phyloP scores from a whole-genome alignment of 805 yeast genomes.

The Barnettozyma populi region DNA sequence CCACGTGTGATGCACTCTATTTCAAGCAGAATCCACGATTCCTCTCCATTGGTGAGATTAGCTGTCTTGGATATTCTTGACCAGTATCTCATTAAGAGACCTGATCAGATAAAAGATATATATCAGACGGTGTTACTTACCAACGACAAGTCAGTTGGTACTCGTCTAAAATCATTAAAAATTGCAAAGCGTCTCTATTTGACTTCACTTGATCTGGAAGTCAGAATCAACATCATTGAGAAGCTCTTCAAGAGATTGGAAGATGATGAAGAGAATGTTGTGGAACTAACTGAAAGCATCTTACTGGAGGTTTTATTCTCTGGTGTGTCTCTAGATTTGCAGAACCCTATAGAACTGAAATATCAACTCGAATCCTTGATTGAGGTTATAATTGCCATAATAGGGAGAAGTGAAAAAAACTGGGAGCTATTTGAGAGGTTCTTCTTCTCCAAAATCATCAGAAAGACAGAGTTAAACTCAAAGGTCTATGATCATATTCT shows the following conservation, averaged over 20 bases:
- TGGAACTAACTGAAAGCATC: constrained; percentile 35
- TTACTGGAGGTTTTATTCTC: constrained; percentile 36
- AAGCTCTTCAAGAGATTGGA: constrained; percentile 50
- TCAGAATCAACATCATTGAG: constrained; percentile 41
- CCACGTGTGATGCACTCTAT: constrained; percentile 50
- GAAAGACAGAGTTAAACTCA: constrained; percentile 22
- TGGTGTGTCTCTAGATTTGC: constrained; percentile 6
- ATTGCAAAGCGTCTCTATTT: constrained; percentile 45
- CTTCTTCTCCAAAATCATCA: constrained; percentile 39
- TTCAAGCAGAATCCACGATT: constrained; percentile 45
- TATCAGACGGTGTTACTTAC: constrained; percentile 33
- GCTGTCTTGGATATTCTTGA: constrained; percentile 67
- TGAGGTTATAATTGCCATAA: constrained; percentile 33
- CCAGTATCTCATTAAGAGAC: constrained; percentile 38
- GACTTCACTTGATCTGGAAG: constrained; percentile 25
- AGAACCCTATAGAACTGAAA: background rate
- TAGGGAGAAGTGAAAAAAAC: constrained; percentile 33
- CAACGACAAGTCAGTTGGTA: constrained; percentile 56
- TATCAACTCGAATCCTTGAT: constrained; percentile 9
- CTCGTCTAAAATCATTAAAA: constrained; percentile 57
- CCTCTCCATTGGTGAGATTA: constrained; percentile 69
- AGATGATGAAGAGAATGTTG: constrained; percentile 62
- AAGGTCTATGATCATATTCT: constrained; percentile 15
- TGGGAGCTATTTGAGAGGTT: constrained; percentile 43
- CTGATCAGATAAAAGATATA: constrained; percentile 42